Conservation (phyloP, 345 rosid species). For the Populus deltoides region DNA sequence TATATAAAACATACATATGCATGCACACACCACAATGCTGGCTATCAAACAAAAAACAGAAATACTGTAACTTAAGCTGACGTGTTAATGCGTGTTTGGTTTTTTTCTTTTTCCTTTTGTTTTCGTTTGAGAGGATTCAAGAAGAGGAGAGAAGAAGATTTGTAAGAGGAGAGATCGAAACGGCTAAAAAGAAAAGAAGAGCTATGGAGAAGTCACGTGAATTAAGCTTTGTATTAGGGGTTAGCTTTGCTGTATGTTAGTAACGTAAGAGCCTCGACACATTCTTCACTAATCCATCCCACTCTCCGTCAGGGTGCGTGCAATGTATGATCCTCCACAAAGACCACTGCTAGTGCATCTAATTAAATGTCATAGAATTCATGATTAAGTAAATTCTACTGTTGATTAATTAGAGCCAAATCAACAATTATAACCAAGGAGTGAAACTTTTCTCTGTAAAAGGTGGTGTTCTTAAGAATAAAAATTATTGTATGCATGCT, state of each 20-base stretch:
- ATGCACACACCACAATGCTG: not conserved
- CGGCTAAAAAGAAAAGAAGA: not conserved
- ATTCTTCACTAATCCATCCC: not conserved
- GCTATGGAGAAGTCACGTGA: constrained; percentile 15
- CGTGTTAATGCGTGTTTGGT: not conserved
- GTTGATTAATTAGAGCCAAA: not conserved
- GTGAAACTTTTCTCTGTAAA: not conserved
- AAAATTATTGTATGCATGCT: not conserved
- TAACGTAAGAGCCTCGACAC: constrained; percentile 4
- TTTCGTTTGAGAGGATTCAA: not conserved
- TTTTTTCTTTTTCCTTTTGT: not conserved
- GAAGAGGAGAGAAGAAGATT: not conserved
- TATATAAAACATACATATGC: not conserved
- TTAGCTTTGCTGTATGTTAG: not conserved
- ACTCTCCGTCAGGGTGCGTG: not conserved
- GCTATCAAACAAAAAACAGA: not conserved
- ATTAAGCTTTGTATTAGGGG: not conserved
- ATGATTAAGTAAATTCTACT: no score
- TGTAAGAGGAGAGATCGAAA: not conserved
- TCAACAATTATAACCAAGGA: not conserved
- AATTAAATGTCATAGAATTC: not conserved
- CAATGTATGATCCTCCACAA: no score
- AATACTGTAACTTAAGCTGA: not conserved
- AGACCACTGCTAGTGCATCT: no score
- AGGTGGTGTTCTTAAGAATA: no score